Base-by-base conservation (phyloP, 345 rosid species). In the Gossypium herbaceum region DNA sequence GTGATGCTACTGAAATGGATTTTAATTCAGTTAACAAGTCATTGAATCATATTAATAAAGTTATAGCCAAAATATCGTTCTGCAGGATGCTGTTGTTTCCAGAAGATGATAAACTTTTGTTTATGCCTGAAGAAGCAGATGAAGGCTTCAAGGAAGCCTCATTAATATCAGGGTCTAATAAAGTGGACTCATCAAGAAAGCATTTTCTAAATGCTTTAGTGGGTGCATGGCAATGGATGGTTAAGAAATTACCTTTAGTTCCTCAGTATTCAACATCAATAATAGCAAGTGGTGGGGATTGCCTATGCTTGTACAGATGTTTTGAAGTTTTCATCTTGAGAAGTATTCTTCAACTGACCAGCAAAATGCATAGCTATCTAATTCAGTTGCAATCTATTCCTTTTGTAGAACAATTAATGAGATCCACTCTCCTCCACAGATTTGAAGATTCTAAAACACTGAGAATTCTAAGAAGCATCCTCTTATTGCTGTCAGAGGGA, bases 281-380 rank as follows among this genome's bases (percentile, higher is more conserved):
- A 19, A 57, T 73, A 47, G 84, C 79, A 59, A 84, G 80, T 77
- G 80, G 43, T n/a, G 43, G 48, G 27, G 75, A 73, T 71, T 74
- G 80, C 85, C 75, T 81, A 82, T 73, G 71, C 74, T 71, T 92
- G 79, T 88, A 83, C 82, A 86, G 82, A 81, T 83, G 79, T 71
- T 83, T 93, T 79, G 97, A 94, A 86, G 79, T 71, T 76, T 88
- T 88, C 81, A 78, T 91, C 69, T 83, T 94, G 84, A 88, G 84
- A 83, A 87, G 78, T 81, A 83, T 91, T 79, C 77, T 83, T 51
- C 82, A 88, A 75, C 68, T 90, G 80, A 67, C 81, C 41, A 62
- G 43, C 68, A 75, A 76, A 80, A 88, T 90, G 95, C 77, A 64
- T 22, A 84, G 80, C 73, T 77, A 70, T 82, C 90, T 94, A 75